phyloP scores from a whole-genome alignment of 805 yeast species.

The Millerozyma miso region DNA sequence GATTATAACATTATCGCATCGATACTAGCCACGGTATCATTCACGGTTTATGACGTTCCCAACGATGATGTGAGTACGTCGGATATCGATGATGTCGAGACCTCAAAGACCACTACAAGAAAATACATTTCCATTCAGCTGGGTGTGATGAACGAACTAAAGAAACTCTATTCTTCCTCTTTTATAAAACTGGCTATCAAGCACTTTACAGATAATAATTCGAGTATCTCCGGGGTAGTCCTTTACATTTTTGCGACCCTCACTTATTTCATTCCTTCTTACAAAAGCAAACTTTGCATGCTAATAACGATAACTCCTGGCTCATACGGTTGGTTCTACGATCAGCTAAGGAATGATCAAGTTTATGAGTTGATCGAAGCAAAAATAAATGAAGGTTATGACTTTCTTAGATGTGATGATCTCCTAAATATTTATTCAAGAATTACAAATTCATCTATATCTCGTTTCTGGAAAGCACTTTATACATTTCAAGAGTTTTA shows the following conservation, averaged over 20 bases:
- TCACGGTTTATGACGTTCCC: slow-evolving; percentile 14
- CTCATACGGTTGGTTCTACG: slow-evolving; percentile 28
- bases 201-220: slow-evolving; percentile 9
- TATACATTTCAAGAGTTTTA: slow-evolving; percentile 56
- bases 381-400: slow-evolving; percentile 4
- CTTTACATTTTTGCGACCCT: slow-evolving; percentile 22
- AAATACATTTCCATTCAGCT: slow-evolving; percentile 8
- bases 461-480: slow-evolving; percentile 33
- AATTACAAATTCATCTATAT: background rate
- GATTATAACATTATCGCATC: slow-evolving; percentile 18
- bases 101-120: slow-evolving; percentile 11
- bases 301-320: slow-evolving; percentile 39
- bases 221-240: slow-evolving; percentile 9
- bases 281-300: slow-evolving; percentile 37
- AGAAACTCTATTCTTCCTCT: slow-evolving; percentile 15
- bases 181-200: slow-evolving; percentile 18
- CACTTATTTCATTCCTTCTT: slow-evolving; percentile 32
- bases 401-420: slow-evolving; percentile 11
- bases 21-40: slow-evolving; percentile 15
- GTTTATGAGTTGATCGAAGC: slow-evolving; percentile 13
- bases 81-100: slow-evolving; percentile 19
- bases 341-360: slow-evolving; percentile 16
- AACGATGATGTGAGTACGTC: slow-evolving; percentile 7
- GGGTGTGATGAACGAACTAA: slow-evolving; percentile 6
- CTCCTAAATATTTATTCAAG: slow-evolving; percentile 7